phyloP scores from a whole-genome alignment of 192 early-diverging fungal species.

The Globomyces pollinis-pini region DNA sequence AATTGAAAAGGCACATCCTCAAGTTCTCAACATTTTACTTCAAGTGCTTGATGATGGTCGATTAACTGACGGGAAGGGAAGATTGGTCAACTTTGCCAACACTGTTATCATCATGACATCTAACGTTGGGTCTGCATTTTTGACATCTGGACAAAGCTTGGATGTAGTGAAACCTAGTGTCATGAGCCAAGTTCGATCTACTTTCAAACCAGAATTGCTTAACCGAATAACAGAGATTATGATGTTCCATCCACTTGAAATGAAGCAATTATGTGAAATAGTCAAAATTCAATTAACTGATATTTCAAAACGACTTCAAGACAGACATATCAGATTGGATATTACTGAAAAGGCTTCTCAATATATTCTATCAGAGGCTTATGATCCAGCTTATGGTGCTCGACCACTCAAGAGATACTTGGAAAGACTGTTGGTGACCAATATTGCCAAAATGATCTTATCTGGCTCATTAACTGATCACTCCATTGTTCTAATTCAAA shows the following conservation, averaged over 20 bases:
- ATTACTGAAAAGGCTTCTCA: slow-evolving; percentile 66
- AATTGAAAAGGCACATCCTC: slow-evolving; percentile 91
- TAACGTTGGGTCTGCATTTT: slow-evolving; percentile 69
- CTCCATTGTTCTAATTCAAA: slow-evolving; percentile 12
- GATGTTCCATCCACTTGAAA: slow-evolving; percentile 66
- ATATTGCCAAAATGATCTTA: slow-evolving; percentile 64
- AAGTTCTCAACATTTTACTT: slow-evolving; percentile 88
- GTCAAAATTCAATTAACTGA: slow-evolving; percentile 61
- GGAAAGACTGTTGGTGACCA: slow-evolving; percentile 78
- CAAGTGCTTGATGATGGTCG: slow-evolving; percentile 97
- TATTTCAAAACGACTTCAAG: slow-evolving; percentile 60
- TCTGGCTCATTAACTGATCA: slow-evolving; percentile 53
- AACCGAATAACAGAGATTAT: slow-evolving; percentile 96
- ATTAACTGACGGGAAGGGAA: slow-evolving; percentile 90
- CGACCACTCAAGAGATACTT: slow-evolving; percentile 85
- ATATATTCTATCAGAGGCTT: slow-evolving; percentile 68
- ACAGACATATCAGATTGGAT: slow-evolving; percentile 63
- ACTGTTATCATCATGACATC: slow-evolving; percentile 93
- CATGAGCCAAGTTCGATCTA: slow-evolving; percentile 69
- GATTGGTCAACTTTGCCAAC: slow-evolving; percentile 90
- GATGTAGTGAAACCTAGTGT: slow-evolving; percentile 35
- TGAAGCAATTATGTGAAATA: slow-evolving; percentile 54
- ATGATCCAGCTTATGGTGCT: slow-evolving; percentile 93
- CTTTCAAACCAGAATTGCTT: slow-evolving; percentile 88
- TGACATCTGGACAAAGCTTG: slow-evolving; percentile 30